These are phyloP conservation scores for Candida michaelii DNA, from an alignment of 805 yeast genomes.

Conservation along the genomic window DNA sequence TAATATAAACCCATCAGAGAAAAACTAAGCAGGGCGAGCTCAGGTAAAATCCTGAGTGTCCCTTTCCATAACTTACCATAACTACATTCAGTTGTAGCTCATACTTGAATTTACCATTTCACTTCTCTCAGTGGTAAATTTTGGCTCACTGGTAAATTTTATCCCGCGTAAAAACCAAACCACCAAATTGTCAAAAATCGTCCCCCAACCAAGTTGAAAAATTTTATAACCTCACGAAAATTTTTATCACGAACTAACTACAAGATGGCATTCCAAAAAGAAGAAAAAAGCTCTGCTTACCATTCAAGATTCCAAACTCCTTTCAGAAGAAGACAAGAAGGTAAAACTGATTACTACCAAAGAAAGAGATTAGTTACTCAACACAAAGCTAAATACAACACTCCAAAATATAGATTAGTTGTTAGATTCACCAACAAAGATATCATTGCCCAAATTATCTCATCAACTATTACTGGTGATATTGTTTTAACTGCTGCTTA, in stretches of 20 bases:
- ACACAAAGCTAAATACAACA: conserved; percentile 99
- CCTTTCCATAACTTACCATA: no score
- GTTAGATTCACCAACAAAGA: conserved; percentile 99
- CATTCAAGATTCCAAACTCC: conserved; percentile 99
- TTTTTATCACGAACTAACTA: conserved; percentile 1
- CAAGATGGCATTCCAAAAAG: conserved; percentile 17
- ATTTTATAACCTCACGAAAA: conserved; percentile 9
- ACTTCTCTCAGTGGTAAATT: background rate
- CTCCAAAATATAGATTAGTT: conserved; percentile 99
- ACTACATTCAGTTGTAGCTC: no score
- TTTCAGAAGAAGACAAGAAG: conserved; percentile 99
- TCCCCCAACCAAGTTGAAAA: conserved; percentile 16
- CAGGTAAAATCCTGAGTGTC: no score
- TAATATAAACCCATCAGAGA: no score
- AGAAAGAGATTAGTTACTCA: conserved; percentile 99
- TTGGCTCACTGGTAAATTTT: background rate
- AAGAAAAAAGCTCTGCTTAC: conserved; percentile 84
- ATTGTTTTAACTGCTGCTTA: conserved; percentile 95
- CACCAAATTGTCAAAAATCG: conserved; percentile 7
- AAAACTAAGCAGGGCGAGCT: no score
- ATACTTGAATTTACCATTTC: background rate
- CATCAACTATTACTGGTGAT: conserved; percentile 97
- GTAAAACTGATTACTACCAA: conserved; percentile 99
- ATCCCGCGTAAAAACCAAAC: conserved; percentile 1
- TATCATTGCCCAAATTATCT: conserved; percentile 95